phyloP scores from a whole-genome alignment of 2,329 filamentous ascomycete species.

The Neonectria neomacrospora region DNA sequence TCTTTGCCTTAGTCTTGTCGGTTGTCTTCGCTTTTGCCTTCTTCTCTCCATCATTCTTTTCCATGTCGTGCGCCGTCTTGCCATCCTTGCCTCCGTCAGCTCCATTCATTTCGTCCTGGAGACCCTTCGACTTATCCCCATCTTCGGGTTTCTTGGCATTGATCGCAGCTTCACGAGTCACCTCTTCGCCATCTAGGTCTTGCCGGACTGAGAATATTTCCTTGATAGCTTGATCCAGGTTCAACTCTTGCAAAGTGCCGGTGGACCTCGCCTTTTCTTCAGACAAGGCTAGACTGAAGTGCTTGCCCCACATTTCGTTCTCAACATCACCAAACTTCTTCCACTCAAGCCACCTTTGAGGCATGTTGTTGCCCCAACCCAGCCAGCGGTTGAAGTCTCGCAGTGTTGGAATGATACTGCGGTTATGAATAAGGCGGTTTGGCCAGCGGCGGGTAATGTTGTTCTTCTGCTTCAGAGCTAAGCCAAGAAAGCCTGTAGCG shows the following conservation, averaged over 20 bases:
- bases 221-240: background rate
- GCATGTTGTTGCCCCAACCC: constrained; percentile 35
- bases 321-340: constrained; percentile 30
- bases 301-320: background rate
- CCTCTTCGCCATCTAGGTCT: background rate
- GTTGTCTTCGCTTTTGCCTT: background rate
- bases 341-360: constrained; percentile 46
- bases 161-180: background rate
- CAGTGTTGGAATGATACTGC: constrained; percentile 17
- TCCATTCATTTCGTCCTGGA: too few species aligned
- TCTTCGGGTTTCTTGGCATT: background rate
- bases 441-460: constrained; percentile 39
- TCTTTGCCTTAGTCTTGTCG: constrained; percentile 26
- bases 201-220: background rate
- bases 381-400: constrained; percentile 39
- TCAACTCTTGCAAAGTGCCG: background rate
- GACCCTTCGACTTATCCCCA: background rate
- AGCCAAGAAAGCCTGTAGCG: constrained; percentile 32
- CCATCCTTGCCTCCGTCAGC: background rate
- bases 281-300: background rate
- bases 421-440: constrained; percentile 34
- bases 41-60: background rate
- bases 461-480: constrained; percentile 35
- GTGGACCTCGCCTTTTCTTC: background rate
- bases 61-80: background rate